phyloP scores from a whole-genome alignment of 2,329 filamentous ascomycete species.

The Fusarium fracticaudum region DNA sequence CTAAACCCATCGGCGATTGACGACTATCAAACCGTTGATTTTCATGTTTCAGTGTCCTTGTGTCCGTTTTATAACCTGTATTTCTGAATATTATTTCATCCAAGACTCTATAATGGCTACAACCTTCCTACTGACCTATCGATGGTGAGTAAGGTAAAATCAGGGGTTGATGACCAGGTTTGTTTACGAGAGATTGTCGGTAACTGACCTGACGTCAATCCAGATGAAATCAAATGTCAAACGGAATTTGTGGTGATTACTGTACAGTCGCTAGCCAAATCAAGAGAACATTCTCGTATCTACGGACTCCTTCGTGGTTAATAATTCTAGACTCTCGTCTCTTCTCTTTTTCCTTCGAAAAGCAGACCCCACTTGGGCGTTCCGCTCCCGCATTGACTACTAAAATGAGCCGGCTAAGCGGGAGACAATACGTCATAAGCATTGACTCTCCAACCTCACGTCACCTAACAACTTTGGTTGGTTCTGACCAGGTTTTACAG shows the following conservation, averaged over 20 bases:
- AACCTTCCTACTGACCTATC: neutral
- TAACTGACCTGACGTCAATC: constrained; percentile 34
- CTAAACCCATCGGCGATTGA: constrained; percentile 23
- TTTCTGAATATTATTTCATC: constrained; percentile 1
- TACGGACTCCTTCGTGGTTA: neutral
- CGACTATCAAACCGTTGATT: neutral
- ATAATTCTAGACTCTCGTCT: neutral
- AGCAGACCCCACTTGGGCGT: neutral
- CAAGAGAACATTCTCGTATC: constrained; percentile 19
- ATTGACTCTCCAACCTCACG: neutral
- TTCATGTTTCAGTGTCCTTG: neutral
- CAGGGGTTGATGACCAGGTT: constrained; percentile 1
- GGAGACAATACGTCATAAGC: constrained; percentile 26
- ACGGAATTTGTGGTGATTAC: constrained; percentile 22
- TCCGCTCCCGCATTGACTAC: constrained; percentile 11
- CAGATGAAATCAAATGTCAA: constrained; percentile 20
- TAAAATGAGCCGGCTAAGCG: neutral
- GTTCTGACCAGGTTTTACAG: constrained; percentile 18
- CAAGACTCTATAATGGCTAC: neutral
- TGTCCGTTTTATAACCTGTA: constrained; percentile 21
- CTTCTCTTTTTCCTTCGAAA: neutral
- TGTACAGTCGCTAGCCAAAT: neutral
- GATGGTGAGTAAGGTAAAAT: neutral
- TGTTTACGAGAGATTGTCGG: neutral
- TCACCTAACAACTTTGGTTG: constrained; percentile 17